These are phyloP conservation scores for Strobilomyces echinocephalus DNA, from an alignment of 768 basidiomycete species.

Conservation along the genomic window DNA sequence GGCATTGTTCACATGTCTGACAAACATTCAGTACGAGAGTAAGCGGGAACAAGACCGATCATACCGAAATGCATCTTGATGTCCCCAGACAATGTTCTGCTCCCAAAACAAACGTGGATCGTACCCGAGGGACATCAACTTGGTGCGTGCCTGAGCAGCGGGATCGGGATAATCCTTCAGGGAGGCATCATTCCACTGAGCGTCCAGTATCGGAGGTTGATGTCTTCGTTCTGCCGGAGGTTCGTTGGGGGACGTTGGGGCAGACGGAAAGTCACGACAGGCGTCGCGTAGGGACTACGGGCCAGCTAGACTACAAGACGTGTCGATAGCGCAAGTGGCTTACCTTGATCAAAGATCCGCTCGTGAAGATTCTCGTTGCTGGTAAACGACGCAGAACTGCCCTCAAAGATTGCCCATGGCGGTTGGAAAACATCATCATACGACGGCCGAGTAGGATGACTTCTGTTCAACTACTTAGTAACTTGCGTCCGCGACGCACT, in stretches of 20 bases:
- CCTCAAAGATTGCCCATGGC: not conserved
- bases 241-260: conserved; percentile 54
- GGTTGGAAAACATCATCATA: conserved; percentile 7
- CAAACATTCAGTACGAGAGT: not conserved
- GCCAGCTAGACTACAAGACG: not conserved
- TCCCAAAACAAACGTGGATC: conserved; percentile 72
- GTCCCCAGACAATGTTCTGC: conserved; percentile 74
- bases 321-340: not conserved
- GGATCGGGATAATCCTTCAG: conserved; percentile 3
- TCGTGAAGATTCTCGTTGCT: conserved; percentile 7
- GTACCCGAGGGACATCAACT: conserved; percentile 46
- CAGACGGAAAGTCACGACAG: conserved; percentile 44
- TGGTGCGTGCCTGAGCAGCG: conserved; percentile 37
- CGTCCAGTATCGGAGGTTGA: conserved; percentile 2
- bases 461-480: not conserved
- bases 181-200: not conserved
- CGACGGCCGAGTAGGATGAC: not conserved
- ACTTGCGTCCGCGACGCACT: not conserved
- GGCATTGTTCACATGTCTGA: conserved; percentile 75
- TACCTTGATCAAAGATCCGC: conserved; percentile 28
- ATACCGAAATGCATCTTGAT: conserved; percentile 74
- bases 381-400: not conserved
- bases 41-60: not conserved
- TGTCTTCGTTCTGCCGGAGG: conserved; percentile 8
- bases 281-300: conserved; percentile 56